phyloP scores from a whole-genome alignment of 2,329 filamentous ascomycete genomes.

The Alternaria infectoria region DNA sequence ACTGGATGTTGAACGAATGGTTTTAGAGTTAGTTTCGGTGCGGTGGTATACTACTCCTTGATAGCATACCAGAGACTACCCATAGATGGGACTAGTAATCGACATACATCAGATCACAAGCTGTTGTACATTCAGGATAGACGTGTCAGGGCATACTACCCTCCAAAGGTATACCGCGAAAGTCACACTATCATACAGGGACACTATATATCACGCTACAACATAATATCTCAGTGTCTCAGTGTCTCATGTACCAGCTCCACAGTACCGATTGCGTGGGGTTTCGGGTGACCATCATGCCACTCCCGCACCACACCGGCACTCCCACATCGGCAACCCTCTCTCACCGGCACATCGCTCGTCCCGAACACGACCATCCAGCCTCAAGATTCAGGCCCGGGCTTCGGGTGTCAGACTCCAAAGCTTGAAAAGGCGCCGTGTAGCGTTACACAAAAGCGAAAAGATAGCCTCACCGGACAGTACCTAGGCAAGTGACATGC shows the following conservation, averaged over 20 bases:
- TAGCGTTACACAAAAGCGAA: neutral
- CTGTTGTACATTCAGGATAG: neutral
- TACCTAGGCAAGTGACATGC: constrained; percentile 17
- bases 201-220: neutral
- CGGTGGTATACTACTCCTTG: neutral
- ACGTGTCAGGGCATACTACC: neutral
- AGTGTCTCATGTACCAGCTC: neutral
- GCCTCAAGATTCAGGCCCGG: neutral
- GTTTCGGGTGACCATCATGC: neutral
- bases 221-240: neutral
- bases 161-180: neutral
- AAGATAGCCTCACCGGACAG: constrained; percentile 29
- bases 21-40: neutral
- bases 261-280: neutral
- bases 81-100: neutral
- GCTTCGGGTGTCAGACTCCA: neutral
- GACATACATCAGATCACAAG: neutral
- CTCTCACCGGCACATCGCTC: neutral
- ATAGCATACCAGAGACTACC: neutral
- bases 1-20: neutral
- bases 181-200: neutral
- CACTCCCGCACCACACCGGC: neutral
- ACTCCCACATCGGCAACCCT: neutral
- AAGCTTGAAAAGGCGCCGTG: neutral
- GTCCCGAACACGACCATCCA: neutral